Percentiles rank a stretch among this genome's conserved stretches.
Conservation (phyloP, 805 yeast species). For the Kluyveromyces starmeri region DNA sequence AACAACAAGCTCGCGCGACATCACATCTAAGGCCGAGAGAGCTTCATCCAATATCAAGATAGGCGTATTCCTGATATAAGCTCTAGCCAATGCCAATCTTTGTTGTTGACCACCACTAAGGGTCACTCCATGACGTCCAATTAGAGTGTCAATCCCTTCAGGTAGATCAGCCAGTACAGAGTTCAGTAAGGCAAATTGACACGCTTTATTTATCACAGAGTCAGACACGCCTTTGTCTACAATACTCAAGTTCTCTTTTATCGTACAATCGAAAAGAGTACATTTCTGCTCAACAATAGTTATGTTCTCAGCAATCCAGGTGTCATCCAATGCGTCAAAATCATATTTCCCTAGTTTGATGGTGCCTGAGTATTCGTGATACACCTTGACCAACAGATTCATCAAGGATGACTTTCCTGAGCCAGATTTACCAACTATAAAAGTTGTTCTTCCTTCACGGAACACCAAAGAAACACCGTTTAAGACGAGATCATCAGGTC, state of each 20-base stretch:
- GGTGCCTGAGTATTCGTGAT: slow-evolving; percentile 42
- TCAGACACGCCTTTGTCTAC: slow-evolving; percentile 31
- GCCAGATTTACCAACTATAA: slow-evolving; percentile 81
- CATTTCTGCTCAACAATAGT: slow-evolving; percentile 70
- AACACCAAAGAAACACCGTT: slow-evolving; percentile 39
- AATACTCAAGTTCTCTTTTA: slow-evolving; percentile 54
- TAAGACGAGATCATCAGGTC: slow-evolving; percentile 41
- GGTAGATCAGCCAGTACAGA: slow-evolving; percentile 42
- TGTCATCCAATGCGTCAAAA: slow-evolving; percentile 33
- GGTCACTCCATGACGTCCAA: slow-evolving; percentile 38
- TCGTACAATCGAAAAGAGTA: slow-evolving; percentile 51
- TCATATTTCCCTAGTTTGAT: slow-evolving; percentile 49
- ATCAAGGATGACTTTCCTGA: slow-evolving; percentile 86
- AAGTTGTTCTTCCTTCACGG: slow-evolving; percentile 40
- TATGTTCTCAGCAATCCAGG: slow-evolving; percentile 53
- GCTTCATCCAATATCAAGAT: slow-evolving; percentile 81
- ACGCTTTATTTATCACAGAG: slow-evolving; percentile 31
- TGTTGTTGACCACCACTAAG: slow-evolving; percentile 93
- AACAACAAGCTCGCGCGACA: slow-evolving; percentile 38
- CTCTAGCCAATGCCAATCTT: slow-evolving; percentile 76
- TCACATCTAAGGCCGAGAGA: slow-evolving; percentile 66
- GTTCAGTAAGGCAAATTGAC: slow-evolving; percentile 43
- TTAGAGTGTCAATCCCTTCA: slow-evolving; percentile 43
- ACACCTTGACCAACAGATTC: slow-evolving; percentile 51
- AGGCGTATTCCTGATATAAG: slow-evolving; percentile 62